Evolutionary conservation across 441 rosid species (phyloP).

Genomic region (Mallotus repandus): DNA sequence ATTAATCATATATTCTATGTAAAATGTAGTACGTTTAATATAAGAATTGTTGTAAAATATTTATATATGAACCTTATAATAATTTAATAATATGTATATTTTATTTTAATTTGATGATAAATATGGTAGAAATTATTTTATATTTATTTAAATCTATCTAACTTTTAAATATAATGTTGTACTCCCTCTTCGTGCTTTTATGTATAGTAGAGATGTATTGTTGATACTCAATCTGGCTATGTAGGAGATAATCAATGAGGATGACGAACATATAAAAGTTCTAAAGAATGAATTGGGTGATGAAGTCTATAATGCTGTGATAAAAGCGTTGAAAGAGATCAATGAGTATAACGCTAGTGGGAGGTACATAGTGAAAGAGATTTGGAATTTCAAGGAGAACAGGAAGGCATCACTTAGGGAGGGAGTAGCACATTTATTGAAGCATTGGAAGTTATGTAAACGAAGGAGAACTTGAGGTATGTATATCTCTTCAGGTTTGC

Average conservation of each 20-base stretch:
- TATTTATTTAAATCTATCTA: too few relatives aligned
- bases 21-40: too few relatives aligned
- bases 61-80: too few relatives aligned
- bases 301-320: slow-evolving; percentile 35
- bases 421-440: slow-evolving; percentile 26
- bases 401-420: slow-evolving; percentile 46
- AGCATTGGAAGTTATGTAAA: slow-evolving; percentile 26
- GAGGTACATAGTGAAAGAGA: slow-evolving; percentile 17
- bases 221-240: not conserved
- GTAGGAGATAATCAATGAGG: slow-evolving; percentile 39
- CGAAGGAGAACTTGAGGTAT: slow-evolving; percentile 27
- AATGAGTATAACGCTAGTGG: not conserved
- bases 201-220: not conserved
- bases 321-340: not conserved
- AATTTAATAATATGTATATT: too few relatives aligned
- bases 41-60: too few relatives aligned
- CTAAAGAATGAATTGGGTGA: slow-evolving; percentile 36
- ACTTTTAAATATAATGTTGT: too few relatives aligned
- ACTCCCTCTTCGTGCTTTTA: too few relatives aligned
- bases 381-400: slow-evolving; percentile 39
- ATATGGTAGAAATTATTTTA: too few relatives aligned
- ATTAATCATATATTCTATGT: too few relatives aligned
- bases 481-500: not conserved
- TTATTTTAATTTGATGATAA: too few relatives aligned
- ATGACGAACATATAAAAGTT: slow-evolving; percentile 36